These are phyloP conservation scores for Nepenthes gracilis DNA, from an alignment of 148 eudicot genomes.

Conservation along the genomic window DNA sequence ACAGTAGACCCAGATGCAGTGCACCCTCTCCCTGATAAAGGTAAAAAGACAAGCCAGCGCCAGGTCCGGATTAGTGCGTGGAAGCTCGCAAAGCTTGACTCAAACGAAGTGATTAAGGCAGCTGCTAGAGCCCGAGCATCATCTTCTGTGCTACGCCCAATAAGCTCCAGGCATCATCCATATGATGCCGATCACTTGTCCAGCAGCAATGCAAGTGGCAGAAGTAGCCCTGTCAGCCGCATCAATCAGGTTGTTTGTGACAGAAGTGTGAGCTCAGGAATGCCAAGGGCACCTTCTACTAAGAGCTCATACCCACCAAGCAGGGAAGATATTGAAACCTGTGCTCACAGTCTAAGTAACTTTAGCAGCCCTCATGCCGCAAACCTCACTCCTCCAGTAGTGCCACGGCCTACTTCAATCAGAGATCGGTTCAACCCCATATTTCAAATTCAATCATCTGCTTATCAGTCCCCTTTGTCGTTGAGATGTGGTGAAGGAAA, in stretches of 20 bases:
- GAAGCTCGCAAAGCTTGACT: conserved; percentile 87
- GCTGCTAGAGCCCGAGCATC: conserved; percentile 92
- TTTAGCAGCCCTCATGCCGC: conserved; percentile 58
- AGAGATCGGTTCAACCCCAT: conserved; percentile 51
- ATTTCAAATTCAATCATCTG: conserved; percentile 37
- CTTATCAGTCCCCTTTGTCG: conserved; percentile 60
- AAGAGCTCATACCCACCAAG: conserved; percentile 77
- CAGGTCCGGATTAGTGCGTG: conserved; percentile 80
- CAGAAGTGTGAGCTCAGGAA: conserved; percentile 23
- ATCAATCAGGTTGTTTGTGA: conserved; percentile 35
- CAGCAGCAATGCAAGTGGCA: conserved; percentile 55
- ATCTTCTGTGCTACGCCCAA: conserved; percentile 77
- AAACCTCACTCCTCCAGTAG: conserved; percentile 30
- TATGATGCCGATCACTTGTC: conserved; percentile 54
- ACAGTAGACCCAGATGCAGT: conserved; percentile 80
- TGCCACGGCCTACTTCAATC: conserved; percentile 26
- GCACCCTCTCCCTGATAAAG: conserved; percentile 39
- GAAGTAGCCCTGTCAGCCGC: conserved; percentile 70
- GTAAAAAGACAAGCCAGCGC: conserved; percentile 48
- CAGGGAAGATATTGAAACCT: conserved; percentile 57
- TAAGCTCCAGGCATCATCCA: conserved; percentile 35
- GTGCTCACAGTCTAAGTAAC: conserved; percentile 58
- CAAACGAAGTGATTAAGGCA: conserved; percentile 77
- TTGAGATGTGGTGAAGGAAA: conserved; percentile 17
- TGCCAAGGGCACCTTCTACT: conserved; percentile 33